Evolutionary conservation across 768 basidiomycete species (phyloP), one percentile per base, ranked within the genome.

Genomic region (Rhodotorula kratochvilovae): DNA sequence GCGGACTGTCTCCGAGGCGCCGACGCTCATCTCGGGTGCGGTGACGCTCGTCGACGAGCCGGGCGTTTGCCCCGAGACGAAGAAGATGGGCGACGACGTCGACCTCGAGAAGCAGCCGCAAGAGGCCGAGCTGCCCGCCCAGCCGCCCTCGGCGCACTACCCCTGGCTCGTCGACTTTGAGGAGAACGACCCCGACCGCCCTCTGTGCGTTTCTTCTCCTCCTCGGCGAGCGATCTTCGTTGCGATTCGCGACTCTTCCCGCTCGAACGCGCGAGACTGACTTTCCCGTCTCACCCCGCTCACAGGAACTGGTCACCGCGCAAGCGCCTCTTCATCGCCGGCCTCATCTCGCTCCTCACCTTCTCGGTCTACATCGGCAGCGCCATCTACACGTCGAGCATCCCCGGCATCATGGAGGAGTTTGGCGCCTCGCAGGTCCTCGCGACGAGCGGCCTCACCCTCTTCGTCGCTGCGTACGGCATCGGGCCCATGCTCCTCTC

Each of bases 391-490:
- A 68, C 63, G 11, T 45, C 65, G 0, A 62, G 67, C 1, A 61
- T 68, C 48, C 69, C 75, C 0, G 74, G 67, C 46, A 11, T 79
- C 25, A 73, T 76, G 68, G 46, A 60, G 27, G 55, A 60, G 33
- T 78, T 78, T 42, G 63, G 59, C 50, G 67, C 74, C 21, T 42
- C 51, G 0, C 70, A 73, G 12, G 64, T 65, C 0, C 48, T 61
- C 16, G 79, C 77, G 5, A 80, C 76, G 0, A 70, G 81, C 21
- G 80, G 79, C 33, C 61, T 82, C 5, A 78, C 81, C 0, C 76
- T 81, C 23, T 82, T 81, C 71, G 81, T 82, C 31, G 63, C 72
- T 12, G 81, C 77, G 4, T 82, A 82, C 75, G 82, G 80, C 19
- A 70, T 81, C 25, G 80, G 79, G 2, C 78, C 78, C 0, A 71